Evolutionary conservation across 139 green algal genomes (phyloP), one percentile per base, ranked within the genome.

Genomic region (Diplosphaera chodatii): DNA sequence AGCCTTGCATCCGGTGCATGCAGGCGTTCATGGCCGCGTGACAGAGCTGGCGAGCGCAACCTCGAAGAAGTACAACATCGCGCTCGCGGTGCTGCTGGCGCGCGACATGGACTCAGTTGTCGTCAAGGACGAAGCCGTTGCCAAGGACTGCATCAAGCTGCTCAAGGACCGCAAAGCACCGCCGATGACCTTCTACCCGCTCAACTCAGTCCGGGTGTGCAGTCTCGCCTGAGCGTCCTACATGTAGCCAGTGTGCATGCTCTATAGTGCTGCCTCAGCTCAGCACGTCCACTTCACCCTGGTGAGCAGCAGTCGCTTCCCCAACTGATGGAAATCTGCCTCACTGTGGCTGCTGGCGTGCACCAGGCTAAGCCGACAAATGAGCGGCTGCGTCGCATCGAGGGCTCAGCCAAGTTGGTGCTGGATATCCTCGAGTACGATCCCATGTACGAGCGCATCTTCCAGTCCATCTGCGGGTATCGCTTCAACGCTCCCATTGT

Each of bases 91-190:
- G 63, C 88, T 85, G 32, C 84, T 97, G 82, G 91, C 90, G 28
- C 78, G 75, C 4, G 77, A 97, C 69, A 88, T 98, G 75, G 95
- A 99, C 82, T 84, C 80, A 15, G 80, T 99, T 34, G 80, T 98
- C 27, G 89, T 96, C 37, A 88, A 96, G 33, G 89, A 83, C 62
- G 74, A 76, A 55, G 78, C 75, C 21, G 89, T 86, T 18, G 93
- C 83, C 25, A 90, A 90, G 63, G 70, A 84, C 16, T 95, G 89
- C 78, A 94, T 97, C 55, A 74, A 82, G 40, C 71, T 71, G 37
- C 82, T 92, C 59, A 85, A 86, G 37, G 84, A 92, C 20, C 78
- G 90, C 37, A 78, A 84, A 25, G 72, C 91, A 48, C 78, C 87
- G 20, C 80, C 84, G 16, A 91, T 96, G 82, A 93, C 89, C 32